A percentile compares a stretch with the other conserved stretches of the same genome.
Evolutionary conservation across 139 green algal species (phyloP).

Genomic region (Trebouxia sp.): DNA sequence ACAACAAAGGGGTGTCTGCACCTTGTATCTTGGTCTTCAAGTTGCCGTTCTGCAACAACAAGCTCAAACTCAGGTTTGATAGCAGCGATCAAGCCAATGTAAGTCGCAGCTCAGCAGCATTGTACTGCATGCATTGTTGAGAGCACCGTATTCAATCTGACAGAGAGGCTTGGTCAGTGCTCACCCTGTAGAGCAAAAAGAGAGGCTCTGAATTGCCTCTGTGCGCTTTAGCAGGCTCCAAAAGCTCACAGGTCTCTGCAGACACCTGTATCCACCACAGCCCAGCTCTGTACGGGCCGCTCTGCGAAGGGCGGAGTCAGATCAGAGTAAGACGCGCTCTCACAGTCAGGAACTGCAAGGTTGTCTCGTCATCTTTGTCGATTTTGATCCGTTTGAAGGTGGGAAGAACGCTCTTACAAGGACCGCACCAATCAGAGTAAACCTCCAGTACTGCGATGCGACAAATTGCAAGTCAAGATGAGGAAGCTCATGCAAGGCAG

Average conservation of each 20-base stretch:
- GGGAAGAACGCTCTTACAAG: conserved; percentile 65
- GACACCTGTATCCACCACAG: conserved; percentile 33
- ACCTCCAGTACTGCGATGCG: conserved; percentile 59
- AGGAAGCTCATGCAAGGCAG: no score
- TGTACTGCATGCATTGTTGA: neutral
- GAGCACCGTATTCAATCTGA: neutral
- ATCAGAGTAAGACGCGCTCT: no score
- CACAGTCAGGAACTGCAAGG: conserved; percentile 60
- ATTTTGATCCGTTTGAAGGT: conserved; percentile 59
- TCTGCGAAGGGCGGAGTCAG: no score
- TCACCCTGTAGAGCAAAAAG: conserved; percentile 66
- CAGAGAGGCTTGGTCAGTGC: neutral
- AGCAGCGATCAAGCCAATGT: no score
- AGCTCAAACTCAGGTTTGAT: no score
- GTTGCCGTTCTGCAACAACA: conserved; percentile 67
- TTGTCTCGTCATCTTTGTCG: conserved; percentile 69
- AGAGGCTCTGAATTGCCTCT: conserved; percentile 60
- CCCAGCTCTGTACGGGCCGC: neutral
- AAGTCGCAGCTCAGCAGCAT: no score
- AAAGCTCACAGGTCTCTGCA: conserved; percentile 48
- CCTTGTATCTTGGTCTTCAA: conserved; percentile 59
- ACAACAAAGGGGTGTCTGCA: conserved; percentile 56
- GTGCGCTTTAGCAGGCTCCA: conserved; percentile 50
- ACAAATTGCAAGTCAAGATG: neutral
- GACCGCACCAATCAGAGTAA: conserved; percentile 56